Percentiles rank a stretch among this genome's conserved stretches.
These are phyloP conservation scores for Aspergillus carbonarius DNA, from an alignment of 2,329 filamentous ascomycete species.

Conservation along the genomic window DNA sequence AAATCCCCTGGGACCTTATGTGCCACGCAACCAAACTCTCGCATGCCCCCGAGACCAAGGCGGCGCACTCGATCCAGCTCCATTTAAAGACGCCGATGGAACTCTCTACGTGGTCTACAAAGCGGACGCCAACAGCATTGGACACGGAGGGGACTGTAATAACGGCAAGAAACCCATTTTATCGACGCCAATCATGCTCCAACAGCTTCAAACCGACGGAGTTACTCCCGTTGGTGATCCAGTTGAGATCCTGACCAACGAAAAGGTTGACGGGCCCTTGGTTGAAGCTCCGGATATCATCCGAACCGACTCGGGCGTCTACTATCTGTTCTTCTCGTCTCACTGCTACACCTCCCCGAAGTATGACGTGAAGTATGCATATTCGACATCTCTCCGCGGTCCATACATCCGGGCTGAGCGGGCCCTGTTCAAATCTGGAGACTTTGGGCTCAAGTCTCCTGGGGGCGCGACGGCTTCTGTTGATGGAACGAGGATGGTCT, in stretches of 20 bases:
- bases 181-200: slow-evolving; percentile 39
- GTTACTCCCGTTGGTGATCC: slow-evolving; percentile 51
- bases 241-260: slow-evolving; percentile 59
- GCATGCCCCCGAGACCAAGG: slow-evolving; percentile 54
- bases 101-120: slow-evolving; percentile 63
- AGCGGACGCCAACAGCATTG: slow-evolving; percentile 60
- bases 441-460: slow-evolving; percentile 26
- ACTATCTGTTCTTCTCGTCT: slow-evolving; percentile 62
- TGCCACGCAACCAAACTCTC: slow-evolving; percentile 46
- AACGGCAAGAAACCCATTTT: slow-evolving; percentile 39
- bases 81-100: slow-evolving; percentile 56
- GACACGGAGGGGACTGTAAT: slow-evolving; percentile 44
- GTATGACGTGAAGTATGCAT: slow-evolving; percentile 62
- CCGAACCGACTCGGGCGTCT: slow-evolving; percentile 40
- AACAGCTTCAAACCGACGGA: slow-evolving; percentile 46
- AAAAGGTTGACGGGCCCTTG: slow-evolving; percentile 60
- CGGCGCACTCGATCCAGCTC: slow-evolving; percentile 62
- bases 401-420: slow-evolving; percentile 34
- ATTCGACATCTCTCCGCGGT: slow-evolving; percentile 38
- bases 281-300: slow-evolving; percentile 59
- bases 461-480: slow-evolving; percentile 28
- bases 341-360: slow-evolving; percentile 55
- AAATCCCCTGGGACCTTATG: slow-evolving; percentile 46
- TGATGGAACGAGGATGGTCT: slow-evolving; percentile 30
- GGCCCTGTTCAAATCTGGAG: slow-evolving; percentile 34